Conservation (phyloP, 495 filamentous ascomycete species). For the Haplographium delicatum region DNA sequence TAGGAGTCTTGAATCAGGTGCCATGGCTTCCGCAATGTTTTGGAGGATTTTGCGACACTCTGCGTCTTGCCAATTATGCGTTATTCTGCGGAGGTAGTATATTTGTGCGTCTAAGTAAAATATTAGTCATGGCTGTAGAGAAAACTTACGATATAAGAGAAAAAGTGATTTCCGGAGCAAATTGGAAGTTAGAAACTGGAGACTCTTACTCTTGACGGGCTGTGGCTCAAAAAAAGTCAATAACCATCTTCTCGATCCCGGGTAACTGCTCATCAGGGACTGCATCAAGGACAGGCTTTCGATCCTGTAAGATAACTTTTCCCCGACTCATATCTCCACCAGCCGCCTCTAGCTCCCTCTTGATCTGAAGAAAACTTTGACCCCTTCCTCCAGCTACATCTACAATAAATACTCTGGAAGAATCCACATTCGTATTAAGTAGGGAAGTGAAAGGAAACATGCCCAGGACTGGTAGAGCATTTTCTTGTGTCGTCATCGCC, state of each 20-base stretch:
- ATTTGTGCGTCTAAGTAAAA: constrained; percentile 22
- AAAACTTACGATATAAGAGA: not conserved
- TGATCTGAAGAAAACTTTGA: constrained; percentile 26
- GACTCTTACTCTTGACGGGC: constrained; percentile 33
- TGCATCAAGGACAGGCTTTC: constrained; percentile 8
- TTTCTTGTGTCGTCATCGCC: constrained; percentile 22
- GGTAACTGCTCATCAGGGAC: constrained; percentile 15
- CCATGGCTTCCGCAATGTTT: constrained; percentile 20
- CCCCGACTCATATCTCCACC: not conserved
- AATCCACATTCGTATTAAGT: not conserved
- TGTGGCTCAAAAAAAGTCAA: constrained; percentile 44
- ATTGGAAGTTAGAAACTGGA: not conserved
- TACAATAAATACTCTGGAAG: constrained; percentile 20
- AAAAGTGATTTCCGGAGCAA: not conserved
- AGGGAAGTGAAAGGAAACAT: constrained; percentile 24
- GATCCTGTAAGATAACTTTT: constrained; percentile 11
- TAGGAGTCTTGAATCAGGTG: constrained; percentile 25
- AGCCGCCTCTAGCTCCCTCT: constrained; percentile 14
- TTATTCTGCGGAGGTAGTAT: constrained; percentile 33
- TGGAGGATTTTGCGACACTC: constrained; percentile 19
- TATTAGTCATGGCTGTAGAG: not conserved
- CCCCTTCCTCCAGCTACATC: constrained; percentile 28
- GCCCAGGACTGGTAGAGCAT: constrained; percentile 19
- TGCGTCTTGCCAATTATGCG: constrained; percentile 23
- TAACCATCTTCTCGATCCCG: constrained; percentile 32